phyloP scores from a whole-genome alignment of 305 asterid species.

The Solanum hybrid region DNA sequence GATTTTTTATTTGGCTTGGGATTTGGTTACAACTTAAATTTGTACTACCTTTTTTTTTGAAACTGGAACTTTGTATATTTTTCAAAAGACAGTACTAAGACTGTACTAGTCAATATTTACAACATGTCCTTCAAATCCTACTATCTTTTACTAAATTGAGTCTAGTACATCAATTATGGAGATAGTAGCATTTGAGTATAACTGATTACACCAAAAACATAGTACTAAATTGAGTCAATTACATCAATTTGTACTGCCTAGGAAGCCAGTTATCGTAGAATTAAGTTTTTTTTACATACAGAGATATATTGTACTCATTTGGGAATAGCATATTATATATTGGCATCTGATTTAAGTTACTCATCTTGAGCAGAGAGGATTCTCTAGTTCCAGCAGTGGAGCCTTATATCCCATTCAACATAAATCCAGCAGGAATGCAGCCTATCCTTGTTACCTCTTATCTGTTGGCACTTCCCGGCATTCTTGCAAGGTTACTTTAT shows the following conservation, averaged over 20 bases:
- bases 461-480: slow-evolving; percentile 85
- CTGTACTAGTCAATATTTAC: background rate
- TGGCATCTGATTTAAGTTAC: slow-evolving; percentile 4
- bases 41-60: background rate
- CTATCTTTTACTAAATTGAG: background rate
- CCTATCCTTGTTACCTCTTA: slow-evolving; percentile 96
- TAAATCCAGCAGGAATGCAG: slow-evolving; percentile 99
- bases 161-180: background rate
- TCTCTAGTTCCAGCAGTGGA: slow-evolving; percentile 89
- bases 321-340: background rate
- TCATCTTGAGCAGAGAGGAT: slow-evolving; percentile 55
- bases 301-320: background rate
- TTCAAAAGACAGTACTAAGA: background rate
- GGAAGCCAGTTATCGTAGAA: background rate
- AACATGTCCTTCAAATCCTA: background rate
- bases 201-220: background rate
- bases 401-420: slow-evolving; percentile 97
- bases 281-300: background rate
- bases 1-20: background rate
- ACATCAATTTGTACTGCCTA: background rate
- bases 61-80: background rate
- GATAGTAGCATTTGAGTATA: background rate
- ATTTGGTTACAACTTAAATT: background rate
- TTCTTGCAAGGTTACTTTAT: slow-evolving; percentile 60
- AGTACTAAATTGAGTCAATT: background rate